Evolutionary conservation across 2,329 filamentous ascomycete genomes (phyloP).

Genomic region (Plenodomus biglobosus): DNA sequence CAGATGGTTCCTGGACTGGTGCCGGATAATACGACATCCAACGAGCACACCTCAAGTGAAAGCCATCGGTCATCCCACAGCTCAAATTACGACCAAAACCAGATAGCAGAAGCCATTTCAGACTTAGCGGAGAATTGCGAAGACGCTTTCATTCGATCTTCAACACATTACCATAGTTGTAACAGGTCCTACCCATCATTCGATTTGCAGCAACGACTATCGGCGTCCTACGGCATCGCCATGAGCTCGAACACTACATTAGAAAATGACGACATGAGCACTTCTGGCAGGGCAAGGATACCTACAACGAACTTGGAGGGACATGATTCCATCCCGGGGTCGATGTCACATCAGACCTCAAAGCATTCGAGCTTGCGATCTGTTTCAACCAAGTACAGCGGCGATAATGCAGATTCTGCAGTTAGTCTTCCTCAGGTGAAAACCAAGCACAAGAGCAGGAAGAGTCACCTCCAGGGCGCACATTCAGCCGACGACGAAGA

Average conservation of each 20-base stretch:
- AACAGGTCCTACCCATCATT: constrained; percentile 9
- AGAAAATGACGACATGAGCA: constrained; percentile 9
- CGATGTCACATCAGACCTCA: constrained; percentile 11
- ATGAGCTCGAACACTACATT: constrained; percentile 8
- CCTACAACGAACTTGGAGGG: not conserved
- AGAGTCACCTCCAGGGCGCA: constrained; percentile 13
- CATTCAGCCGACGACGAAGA: constrained; percentile 7
- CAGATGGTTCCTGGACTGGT: not conserved
- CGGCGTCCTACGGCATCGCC: constrained; percentile 5
- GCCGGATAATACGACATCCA: not conserved
- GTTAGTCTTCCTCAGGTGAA: constrained; percentile 10
- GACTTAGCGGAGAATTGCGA: constrained; percentile 20
- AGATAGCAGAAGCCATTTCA: constrained; percentile 19
- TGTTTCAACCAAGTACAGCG: constrained; percentile 3
- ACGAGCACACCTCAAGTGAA: not conserved
- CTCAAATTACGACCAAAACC: constrained; percentile 7
- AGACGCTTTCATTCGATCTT: constrained; percentile 13
- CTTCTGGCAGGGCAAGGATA: not conserved
- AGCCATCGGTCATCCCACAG: not conserved
- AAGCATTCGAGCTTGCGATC: constrained; percentile 13
- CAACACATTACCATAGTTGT: constrained; percentile 6
- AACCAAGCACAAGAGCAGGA: constrained; percentile 8
- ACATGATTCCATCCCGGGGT: constrained; percentile 9
- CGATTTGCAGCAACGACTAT: constrained; percentile 5
- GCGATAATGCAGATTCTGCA: constrained; percentile 13